Evolutionary conservation across 371 early-diverging fungal genomes (phyloP).

Genomic region (Coemansia sp.): DNA sequence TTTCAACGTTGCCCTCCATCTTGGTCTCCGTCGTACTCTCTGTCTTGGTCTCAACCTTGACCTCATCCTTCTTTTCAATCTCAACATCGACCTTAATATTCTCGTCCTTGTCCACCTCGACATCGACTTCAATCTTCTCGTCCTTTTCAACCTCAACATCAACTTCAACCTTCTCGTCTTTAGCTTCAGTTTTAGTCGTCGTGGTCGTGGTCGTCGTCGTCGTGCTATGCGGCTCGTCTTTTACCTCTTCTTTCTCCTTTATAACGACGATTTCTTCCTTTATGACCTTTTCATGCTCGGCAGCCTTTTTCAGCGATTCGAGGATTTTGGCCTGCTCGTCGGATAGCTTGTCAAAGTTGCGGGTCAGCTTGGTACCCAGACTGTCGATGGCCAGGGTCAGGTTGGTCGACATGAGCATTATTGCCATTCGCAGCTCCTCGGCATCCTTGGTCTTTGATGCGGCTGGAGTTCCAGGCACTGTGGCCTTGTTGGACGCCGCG

Average conservation of each 20-base stretch:
- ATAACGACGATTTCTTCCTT: background rate
- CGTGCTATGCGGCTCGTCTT: background rate
- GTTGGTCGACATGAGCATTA: conserved; percentile 40
- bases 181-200: background rate
- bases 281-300: background rate
- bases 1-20: conserved; percentile 13
- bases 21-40: conserved; percentile 11
- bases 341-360: conserved; percentile 46
- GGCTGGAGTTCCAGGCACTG: conserved; percentile 4
- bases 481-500: conserved; percentile 1
- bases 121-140: conserved; percentile 5
- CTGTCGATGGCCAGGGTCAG: conserved; percentile 42
- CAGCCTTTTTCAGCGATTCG: conserved; percentile 19
- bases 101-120: conserved; percentile 16
- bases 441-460: background rate
- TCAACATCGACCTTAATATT: background rate
- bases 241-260: background rate
- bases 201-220: background rate
- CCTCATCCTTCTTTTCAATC: background rate
- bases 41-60: conserved; percentile 8
- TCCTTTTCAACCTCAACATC: background rate
- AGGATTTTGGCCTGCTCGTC: conserved; percentile 36
- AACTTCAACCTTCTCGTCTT: background rate
- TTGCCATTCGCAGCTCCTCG: conserved; percentile 40
- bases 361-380: conserved; percentile 42